Conservation (phyloP, 129 eudicot genomes). For the Daucus carota region DNA sequence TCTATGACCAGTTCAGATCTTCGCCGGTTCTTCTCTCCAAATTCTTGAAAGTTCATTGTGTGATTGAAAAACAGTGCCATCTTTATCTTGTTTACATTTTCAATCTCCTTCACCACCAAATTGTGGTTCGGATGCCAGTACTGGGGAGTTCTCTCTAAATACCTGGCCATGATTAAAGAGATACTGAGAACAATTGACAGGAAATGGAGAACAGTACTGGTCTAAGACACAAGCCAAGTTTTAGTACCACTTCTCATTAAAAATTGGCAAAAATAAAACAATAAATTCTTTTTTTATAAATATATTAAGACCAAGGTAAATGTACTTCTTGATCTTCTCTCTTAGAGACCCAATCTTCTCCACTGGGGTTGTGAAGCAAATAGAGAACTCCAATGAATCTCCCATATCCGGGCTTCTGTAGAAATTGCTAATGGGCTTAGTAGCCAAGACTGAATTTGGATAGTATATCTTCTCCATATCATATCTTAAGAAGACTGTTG, state of each 20-base stretch:
- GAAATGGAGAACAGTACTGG: background rate
- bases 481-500: constrained; percentile 63
- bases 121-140: constrained; percentile 83
- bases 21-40: constrained; percentile 49
- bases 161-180: constrained; percentile 34
- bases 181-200: background rate
- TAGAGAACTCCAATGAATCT: constrained; percentile 62
- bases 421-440: constrained; percentile 84
- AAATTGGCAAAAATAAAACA: background rate
- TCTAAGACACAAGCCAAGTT: background rate
- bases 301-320: background rate
- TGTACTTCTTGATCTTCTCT: constrained; percentile 59
- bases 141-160: constrained; percentile 64
- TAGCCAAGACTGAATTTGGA: constrained; percentile 73
- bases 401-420: constrained; percentile 94
- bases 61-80: constrained; percentile 69
- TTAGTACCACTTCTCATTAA: background rate
- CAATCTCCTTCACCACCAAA: constrained; percentile 76
- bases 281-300: background rate
- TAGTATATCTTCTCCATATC: constrained; percentile 79
- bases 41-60: constrained; percentile 87
- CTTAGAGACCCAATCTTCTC: constrained; percentile 64
- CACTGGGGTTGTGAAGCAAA: constrained; percentile 66
- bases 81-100: constrained; percentile 77
- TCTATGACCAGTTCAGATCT: constrained; percentile 62